Base-by-base conservation (phyloP, 1,139 yeast species). In the Suhomyces choctaworum region DNA sequence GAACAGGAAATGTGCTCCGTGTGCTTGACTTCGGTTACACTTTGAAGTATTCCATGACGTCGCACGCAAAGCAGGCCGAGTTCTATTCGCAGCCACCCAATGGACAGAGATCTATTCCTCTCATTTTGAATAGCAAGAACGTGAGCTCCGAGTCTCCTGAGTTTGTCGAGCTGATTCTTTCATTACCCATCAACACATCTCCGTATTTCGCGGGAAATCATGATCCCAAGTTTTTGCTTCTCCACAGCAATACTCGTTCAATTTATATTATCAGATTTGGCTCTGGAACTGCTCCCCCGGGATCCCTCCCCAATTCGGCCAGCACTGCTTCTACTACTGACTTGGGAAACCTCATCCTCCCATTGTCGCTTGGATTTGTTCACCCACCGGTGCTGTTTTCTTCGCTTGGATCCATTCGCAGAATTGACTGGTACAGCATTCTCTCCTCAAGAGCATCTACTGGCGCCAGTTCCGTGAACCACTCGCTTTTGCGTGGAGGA, bases 11-110 rank as follows among this genome's bases (percentile, higher is more conserved):
- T 45, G 76, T 78, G 20, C 51, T 90, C 7, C 74, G 80, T 5
- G 66, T 82, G 37, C 63, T 90, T 41, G 88, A 88, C 46, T 84
- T 87, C 50, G 97, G 97, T 1, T 69, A 72, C 16, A 87, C 96
- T 7, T 84, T 95, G 22, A 76, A 80, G 36, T 86, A 87, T 44
- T 73, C 90, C 2, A 63, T 89, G 39, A 83, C 96, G 0, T 82
- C 96, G 0, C 86, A 87, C 55, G 86, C 82, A 11, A 80, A 80
- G 36, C 94, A 89, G 82, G 83, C 84, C 9, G 75, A 73, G 27
- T 88, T 81, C 51, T 94, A 88, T 57, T 67, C 84, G 1, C 69
- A 65, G 27, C 95, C 95, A 1, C 71, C 70, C 24, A 54, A 56
- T 17, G 73, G 74, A 7, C 67, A 59, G 40, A 51, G 66, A 25